phyloP scores from a whole-genome alignment of 306 rosid genomes.

The Sindora glabra region DNA sequence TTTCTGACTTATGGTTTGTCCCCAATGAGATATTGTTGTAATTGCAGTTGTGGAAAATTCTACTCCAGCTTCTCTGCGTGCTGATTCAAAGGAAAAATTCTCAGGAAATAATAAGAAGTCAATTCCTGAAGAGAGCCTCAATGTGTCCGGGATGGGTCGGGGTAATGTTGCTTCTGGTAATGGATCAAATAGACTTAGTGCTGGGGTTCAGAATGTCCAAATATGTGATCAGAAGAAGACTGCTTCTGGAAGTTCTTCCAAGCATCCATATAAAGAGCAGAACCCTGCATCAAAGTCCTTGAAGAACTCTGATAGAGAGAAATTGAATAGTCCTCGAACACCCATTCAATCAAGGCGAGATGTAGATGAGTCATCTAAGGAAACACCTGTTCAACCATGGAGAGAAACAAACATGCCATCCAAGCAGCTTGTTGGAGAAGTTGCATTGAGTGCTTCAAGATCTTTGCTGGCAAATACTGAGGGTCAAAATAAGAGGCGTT shows the following conservation, averaged over 20 bases:
- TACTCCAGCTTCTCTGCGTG: not conserved
- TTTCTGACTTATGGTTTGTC: not conserved
- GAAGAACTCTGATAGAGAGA: constrained; percentile 14
- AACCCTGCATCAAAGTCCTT: constrained; percentile 7
- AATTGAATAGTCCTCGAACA: constrained; percentile 9
- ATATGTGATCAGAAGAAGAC: constrained; percentile 4
- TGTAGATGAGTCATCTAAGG: not conserved
- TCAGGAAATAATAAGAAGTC: not conserved
- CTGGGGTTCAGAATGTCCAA: constrained; percentile 12
- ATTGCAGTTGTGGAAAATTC: constrained; percentile 6
- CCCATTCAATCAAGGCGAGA: constrained; percentile 18
- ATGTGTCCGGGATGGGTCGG: not conserved
- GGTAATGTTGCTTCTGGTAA: not conserved
- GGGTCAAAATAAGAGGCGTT: constrained; percentile 10
- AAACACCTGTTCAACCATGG: constrained; percentile 16
- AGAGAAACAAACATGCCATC: constrained; percentile 1
- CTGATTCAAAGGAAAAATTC: not conserved
- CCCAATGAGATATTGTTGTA: not conserved
- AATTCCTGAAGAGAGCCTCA: not conserved
- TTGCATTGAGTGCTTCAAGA: constrained; percentile 9
- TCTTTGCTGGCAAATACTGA: not conserved
- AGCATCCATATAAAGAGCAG: constrained; percentile 3
- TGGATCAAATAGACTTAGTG: not conserved
- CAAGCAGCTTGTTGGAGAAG: constrained; percentile 1
- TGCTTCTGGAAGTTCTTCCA: constrained; percentile 6